Evolutionary conservation across 1,139 yeast species (phyloP).

Genomic region (Lodderomyces orthopsilosis): DNA sequence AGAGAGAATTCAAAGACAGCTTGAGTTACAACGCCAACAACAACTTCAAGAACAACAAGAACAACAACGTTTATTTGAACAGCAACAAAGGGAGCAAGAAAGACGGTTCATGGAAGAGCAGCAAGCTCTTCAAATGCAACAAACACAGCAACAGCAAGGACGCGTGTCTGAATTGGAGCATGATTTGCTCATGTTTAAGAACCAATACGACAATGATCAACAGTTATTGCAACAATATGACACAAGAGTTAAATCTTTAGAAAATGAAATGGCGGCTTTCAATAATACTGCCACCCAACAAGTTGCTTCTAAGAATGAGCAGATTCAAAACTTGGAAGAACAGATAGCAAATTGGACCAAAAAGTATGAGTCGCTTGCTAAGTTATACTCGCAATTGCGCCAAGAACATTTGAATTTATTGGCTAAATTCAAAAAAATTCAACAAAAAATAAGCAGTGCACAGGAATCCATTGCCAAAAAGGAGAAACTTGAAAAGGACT

Average conservation of each 20-base stretch:
- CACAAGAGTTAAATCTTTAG: slow-evolving; percentile 77
- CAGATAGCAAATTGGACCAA: slow-evolving; percentile 79
- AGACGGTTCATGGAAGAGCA: slow-evolving; percentile 47
- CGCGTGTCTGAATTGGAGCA: slow-evolving; percentile 80
- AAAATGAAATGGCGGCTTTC: slow-evolving; percentile 63
- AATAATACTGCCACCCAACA: slow-evolving; percentile 72
- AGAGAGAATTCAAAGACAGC: slow-evolving; percentile 63
- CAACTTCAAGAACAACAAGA: slow-evolving; percentile 50
- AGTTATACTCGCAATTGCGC: slow-evolving; percentile 84
- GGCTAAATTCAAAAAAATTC: slow-evolving; percentile 77
- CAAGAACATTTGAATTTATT: slow-evolving; percentile 85
- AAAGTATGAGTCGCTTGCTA: slow-evolving; percentile 87
- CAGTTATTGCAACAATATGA: slow-evolving; percentile 84
- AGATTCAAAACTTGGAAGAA: slow-evolving; percentile 65
- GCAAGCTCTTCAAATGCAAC: slow-evolving; percentile 64
- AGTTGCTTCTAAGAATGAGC: slow-evolving; percentile 74
- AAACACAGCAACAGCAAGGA: slow-evolving; percentile 79
- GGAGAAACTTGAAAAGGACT: slow-evolving; percentile 78
- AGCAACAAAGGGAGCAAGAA: slow-evolving; percentile 70
- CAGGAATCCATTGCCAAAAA: slow-evolving; percentile 87
- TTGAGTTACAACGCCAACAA: slow-evolving; percentile 44
- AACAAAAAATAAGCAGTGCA: slow-evolving; percentile 88
- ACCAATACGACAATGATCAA: slow-evolving; percentile 87
- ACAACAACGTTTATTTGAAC: slow-evolving; percentile 64
- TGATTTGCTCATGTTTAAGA: slow-evolving; percentile 70